Conservation (phyloP, 257 asterid genomes). For the Euphrasia confusa region DNA sequence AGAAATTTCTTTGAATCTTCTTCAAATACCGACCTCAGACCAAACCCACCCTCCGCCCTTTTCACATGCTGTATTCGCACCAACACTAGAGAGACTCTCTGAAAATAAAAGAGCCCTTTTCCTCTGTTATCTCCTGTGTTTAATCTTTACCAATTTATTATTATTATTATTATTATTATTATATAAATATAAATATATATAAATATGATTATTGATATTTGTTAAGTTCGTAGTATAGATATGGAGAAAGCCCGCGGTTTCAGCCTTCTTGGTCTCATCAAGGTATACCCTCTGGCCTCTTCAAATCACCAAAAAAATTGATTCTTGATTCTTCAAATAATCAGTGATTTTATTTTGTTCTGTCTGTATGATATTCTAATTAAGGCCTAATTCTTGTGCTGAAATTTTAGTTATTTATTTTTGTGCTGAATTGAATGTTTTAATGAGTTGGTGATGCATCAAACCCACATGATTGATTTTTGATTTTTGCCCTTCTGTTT, state of each 20-base stretch:
- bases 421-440: neutral
- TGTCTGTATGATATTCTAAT: neutral
- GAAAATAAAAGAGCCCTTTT: conserved; percentile 4
- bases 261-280: conserved; percentile 35
- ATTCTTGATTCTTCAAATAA: conserved; percentile 14
- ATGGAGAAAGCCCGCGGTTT: conserved; percentile 37
- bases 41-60: conserved; percentile 12
- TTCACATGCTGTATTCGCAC: conserved; percentile 27
- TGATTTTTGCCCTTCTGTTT: neutral
- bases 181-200: conserved; percentile 7
- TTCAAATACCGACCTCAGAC: conserved; percentile 26
- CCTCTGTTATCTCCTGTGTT: neutral
- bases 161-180: neutral
- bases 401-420: neutral
- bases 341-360: neutral
- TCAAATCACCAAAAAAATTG: neutral
- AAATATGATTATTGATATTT: neutral
- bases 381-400: neutral
- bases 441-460: neutral
- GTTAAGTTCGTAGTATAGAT: conserved; percentile 9
- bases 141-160: conserved; percentile 1
- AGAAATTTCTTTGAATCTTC: conserved; percentile 38
- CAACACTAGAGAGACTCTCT: conserved; percentile 24
- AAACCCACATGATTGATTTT: neutral
- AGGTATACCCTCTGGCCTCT: conserved; percentile 39